phyloP scores from a whole-genome alignment of 2,329 filamentous ascomycete genomes.

The Proliferodiscus dingleyae region DNA sequence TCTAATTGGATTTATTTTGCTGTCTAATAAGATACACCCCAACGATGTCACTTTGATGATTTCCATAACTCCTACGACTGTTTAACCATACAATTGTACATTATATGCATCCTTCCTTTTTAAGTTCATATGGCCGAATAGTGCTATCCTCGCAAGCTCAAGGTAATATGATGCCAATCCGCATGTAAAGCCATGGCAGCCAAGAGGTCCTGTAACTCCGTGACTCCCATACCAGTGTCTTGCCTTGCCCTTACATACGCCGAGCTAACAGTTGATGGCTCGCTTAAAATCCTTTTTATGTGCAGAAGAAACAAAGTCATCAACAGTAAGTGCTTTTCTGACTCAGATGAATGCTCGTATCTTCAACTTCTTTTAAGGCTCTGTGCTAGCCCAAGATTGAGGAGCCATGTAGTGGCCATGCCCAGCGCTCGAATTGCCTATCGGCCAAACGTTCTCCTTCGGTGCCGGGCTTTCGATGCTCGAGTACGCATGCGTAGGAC shows the following conservation, averaged over 20 bases:
- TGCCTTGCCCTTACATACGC: neutral
- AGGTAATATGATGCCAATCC: neutral
- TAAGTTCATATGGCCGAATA: neutral
- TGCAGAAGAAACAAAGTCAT: conserved; percentile 5
- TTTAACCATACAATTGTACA: conserved; percentile 7
- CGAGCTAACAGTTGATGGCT: neutral
- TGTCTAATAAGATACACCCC: no score
- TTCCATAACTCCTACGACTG: neutral
- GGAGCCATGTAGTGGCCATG: conserved; percentile 27
- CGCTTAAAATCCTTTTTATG: conserved; percentile 1
- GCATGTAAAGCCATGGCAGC: neutral
- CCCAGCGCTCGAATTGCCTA: conserved; percentile 25
- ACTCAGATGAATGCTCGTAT: neutral
- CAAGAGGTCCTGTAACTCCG: conserved; percentile 1
- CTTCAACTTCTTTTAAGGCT: conserved; percentile 14
- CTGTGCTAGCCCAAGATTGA: conserved; percentile 28
- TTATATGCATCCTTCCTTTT: neutral
- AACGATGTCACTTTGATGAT: neutral
- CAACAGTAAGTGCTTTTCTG: neutral
- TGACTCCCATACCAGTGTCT: neutral
- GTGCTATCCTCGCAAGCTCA: neutral
- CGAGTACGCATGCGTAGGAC: conserved; percentile 15
- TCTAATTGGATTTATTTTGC: neutral
- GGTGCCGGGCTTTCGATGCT: conserved; percentile 12
- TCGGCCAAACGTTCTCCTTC: conserved; percentile 24